Conservation (phyloP, 1,284 basidiomycete species). For the Ceratobasidium papillatum region DNA sequence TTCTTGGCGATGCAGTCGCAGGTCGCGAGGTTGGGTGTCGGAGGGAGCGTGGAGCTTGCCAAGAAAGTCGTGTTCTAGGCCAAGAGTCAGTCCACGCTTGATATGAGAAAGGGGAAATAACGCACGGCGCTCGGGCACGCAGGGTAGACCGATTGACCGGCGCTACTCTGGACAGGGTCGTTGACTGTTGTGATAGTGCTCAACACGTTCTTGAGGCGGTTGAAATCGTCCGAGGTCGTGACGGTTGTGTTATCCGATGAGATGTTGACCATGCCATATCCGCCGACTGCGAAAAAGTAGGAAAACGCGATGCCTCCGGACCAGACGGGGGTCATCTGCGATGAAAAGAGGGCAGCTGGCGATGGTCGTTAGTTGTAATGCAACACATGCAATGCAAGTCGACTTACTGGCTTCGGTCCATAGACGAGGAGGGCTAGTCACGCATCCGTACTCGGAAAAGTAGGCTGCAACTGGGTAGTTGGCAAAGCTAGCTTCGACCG, state of each 20-base stretch:
- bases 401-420: constrained; percentile 72
- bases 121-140: constrained; percentile 65
- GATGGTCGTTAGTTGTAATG: background rate
- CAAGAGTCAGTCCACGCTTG: background rate
- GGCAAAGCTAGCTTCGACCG: constrained; percentile 52
- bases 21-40: constrained; percentile 82
- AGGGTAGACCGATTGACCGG: constrained; percentile 64
- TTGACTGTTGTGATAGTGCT: constrained; percentile 67
- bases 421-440: constrained; percentile 67
- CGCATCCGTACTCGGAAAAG: constrained; percentile 88
- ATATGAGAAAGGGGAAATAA: background rate
- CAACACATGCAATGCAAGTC: background rate
- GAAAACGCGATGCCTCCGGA: constrained; percentile 87
- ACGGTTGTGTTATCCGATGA: constrained; percentile 68
- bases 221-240: constrained; percentile 72
- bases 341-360: constrained; percentile 71
- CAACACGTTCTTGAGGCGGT: constrained; percentile 70
- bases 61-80: constrained; percentile 58
- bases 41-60: constrained; percentile 76
- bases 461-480: constrained; percentile 82
- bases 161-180: constrained; percentile 65
- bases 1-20: constrained; percentile 77
- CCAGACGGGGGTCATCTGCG: constrained; percentile 79
- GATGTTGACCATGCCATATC: constrained; percentile 87
- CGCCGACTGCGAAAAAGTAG: constrained; percentile 80